Conservation (phyloP, 2,329 filamentous ascomycete species). For the Ophiocordyceps camponoti-saundersi region DNA sequence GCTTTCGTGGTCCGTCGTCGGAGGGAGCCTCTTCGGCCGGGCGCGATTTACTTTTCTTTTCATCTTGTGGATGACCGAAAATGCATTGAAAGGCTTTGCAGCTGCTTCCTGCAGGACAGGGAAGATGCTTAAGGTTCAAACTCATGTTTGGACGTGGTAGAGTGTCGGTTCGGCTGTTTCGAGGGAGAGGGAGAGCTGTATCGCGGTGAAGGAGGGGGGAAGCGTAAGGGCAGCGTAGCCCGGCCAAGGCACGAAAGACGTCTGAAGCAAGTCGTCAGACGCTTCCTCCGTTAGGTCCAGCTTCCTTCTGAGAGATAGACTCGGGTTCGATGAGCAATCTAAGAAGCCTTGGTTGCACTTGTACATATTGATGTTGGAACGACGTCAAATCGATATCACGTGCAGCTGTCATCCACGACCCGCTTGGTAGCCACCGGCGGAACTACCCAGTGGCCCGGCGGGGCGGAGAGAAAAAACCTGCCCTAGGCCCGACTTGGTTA, state of each 20-base stretch:
- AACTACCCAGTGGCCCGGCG: too few species aligned
- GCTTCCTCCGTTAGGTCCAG: background rate
- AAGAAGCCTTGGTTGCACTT: too few species aligned
- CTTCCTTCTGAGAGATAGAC: background rate
- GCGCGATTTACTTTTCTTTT: background rate
- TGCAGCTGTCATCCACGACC: too few species aligned
- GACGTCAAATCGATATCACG: too few species aligned
- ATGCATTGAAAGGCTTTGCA: constrained; percentile 34
- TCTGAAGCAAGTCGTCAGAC: background rate
- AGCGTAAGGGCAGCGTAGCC: background rate
- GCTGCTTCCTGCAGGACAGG: constrained; percentile 28
- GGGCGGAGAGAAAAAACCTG: too few species aligned
- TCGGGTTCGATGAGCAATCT: too few species aligned
- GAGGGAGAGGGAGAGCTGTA: background rate
- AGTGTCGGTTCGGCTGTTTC: background rate
- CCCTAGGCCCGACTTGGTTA: too few species aligned
- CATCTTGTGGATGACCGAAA: constrained; percentile 26
- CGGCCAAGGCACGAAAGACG: background rate
- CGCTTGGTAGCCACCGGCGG: too few species aligned
- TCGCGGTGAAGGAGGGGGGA: too few species aligned
- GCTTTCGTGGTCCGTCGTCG: constrained; percentile 14
- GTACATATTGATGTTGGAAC: too few species aligned
- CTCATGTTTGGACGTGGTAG: constrained; percentile 12
- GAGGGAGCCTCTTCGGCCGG: background rate
- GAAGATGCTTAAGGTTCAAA: constrained; percentile 27